These are phyloP conservation scores for Zostera marina DNA, from an alignment of 116 monocot genomes.

Conservation along the genomic window DNA sequence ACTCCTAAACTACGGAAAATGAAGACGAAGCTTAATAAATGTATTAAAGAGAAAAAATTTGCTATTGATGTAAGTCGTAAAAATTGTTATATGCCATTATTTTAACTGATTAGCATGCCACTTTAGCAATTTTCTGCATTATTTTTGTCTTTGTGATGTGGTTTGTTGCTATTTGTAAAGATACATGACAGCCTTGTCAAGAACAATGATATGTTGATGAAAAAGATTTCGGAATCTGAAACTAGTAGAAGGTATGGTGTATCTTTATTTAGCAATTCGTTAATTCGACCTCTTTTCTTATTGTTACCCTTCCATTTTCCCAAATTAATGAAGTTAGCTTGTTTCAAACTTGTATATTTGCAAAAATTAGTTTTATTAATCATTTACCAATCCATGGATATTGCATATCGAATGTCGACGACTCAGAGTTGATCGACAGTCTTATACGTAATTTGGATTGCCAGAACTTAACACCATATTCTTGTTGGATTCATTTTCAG, in stretches of 20 bases:
- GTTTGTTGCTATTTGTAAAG: conserved; percentile 14
- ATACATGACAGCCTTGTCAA: conserved; percentile 71
- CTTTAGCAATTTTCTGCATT: neutral
- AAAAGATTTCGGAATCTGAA: conserved; percentile 16
- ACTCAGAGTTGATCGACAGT: no score
- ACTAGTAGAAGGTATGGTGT: conserved; percentile 10
- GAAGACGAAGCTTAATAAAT: conserved; percentile 44
- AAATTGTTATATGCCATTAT: neutral
- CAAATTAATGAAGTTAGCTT: neutral
- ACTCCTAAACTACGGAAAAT: conserved; percentile 52
- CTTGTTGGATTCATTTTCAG: no score
- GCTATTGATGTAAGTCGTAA: conserved; percentile 43
- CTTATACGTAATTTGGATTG: no score
- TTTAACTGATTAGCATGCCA: conserved; percentile 1
- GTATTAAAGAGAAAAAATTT: conserved; percentile 54
- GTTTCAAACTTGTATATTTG: neutral
- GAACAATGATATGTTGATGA: conserved; percentile 66
- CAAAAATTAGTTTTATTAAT: neutral
- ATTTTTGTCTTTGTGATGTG: neutral
- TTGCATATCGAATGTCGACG: no score
- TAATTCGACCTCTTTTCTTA: neutral
- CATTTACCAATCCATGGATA: no score
- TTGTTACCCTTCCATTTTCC: no score
- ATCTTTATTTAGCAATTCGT: neutral
- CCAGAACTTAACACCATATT: no score